phyloP scores from a whole-genome alignment of 768 basidiomycete species.

The Galerina sulciceps region DNA sequence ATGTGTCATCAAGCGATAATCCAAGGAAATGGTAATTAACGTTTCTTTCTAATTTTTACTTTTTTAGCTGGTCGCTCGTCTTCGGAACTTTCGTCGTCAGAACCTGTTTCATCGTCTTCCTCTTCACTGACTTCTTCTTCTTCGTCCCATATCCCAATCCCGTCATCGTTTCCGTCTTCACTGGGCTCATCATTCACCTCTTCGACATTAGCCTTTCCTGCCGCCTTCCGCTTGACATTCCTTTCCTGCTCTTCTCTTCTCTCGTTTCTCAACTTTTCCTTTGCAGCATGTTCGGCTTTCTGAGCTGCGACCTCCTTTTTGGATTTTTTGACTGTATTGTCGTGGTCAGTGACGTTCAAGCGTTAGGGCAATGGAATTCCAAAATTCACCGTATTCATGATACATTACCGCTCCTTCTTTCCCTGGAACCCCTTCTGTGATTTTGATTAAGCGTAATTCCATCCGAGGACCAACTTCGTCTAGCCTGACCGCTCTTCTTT shows the following conservation, averaged over 20 bases:
- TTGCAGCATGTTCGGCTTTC: conserved; percentile 77
- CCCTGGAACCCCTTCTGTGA: conserved; percentile 91
- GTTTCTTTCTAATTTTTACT: conserved; percentile 51
- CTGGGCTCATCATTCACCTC: conserved; percentile 37
- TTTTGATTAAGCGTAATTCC: conserved; percentile 92
- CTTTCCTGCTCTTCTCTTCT: conserved; percentile 88
- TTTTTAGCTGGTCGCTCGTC: conserved; percentile 61
- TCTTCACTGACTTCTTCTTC: conserved; percentile 66
- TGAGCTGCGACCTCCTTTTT: conserved; percentile 72
- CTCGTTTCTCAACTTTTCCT: conserved; percentile 74
- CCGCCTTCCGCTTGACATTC: conserved; percentile 80
- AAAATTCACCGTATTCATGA: conserved; percentile 85
- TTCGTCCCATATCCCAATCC: conserved; percentile 51
- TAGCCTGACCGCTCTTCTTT: conserved; percentile 86
- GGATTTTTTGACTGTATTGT: conserved; percentile 81
- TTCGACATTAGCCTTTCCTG: conserved; percentile 29
- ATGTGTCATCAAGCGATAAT: background rate
- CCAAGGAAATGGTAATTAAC: conserved; percentile 28
- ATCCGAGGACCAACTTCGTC: conserved; percentile 96
- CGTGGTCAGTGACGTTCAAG: conserved; percentile 4
- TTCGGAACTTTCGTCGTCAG: conserved; percentile 52
- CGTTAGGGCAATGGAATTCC: background rate
- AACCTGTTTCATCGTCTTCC: conserved; percentile 40
- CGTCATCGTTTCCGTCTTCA: conserved; percentile 46
- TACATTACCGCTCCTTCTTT: conserved; percentile 93